Percentiles rank a stretch among this genome's conserved stretches.
Conservation (phyloP, 257 asterid genomes). For the Striga asiatica region DNA sequence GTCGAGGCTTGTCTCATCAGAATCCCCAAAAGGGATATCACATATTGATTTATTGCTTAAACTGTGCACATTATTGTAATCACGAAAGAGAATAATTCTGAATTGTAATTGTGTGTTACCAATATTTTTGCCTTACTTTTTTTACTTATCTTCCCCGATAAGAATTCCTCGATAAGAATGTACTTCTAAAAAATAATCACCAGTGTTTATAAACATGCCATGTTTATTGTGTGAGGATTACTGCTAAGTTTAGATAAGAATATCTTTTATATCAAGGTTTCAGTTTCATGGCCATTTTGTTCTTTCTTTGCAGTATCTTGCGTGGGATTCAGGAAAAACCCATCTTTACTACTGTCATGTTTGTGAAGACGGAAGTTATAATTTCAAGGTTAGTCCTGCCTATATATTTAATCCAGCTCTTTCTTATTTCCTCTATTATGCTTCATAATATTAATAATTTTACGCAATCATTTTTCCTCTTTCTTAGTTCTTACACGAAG, state of each 20-base stretch:
- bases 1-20: too few relatives aligned
- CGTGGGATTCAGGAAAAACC: constrained; percentile 60
- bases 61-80: neutral
- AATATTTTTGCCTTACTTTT: too few relatives aligned
- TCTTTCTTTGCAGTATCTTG: constrained; percentile 36
- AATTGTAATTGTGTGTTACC: neutral
- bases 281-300: constrained; percentile 8
- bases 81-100: neutral
- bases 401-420: neutral
- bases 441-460: neutral
- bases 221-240: neutral
- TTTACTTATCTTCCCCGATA: too few relatives aligned
- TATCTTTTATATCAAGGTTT: neutral
- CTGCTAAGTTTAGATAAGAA: constrained; percentile 1
- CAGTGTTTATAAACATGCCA: neutral
- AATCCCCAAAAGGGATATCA: too few relatives aligned
- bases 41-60: too few relatives aligned
- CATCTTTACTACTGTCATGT: constrained; percentile 44
- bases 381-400: constrained; percentile 49
- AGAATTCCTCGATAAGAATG: neutral
- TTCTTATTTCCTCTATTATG: constrained; percentile 4
- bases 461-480: neutral
- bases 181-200: neutral
- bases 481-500: neutral
- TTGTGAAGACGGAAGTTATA: constrained; percentile 34